Conservation (phyloP, 2,329 filamentous ascomycete species). For the Hypoxylon sp. region DNA sequence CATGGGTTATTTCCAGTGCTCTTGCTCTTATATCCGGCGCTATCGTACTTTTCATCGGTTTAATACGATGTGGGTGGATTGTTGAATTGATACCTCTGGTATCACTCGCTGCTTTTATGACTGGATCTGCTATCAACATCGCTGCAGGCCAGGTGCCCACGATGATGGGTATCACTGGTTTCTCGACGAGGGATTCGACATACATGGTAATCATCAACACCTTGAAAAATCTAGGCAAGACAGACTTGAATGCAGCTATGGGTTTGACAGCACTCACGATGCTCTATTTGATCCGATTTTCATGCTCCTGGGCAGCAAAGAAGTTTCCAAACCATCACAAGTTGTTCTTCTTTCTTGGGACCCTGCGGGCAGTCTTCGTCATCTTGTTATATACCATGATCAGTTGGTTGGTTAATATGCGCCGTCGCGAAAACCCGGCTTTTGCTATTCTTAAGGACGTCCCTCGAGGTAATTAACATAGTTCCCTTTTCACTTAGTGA, state of each 20-base stretch:
- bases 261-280: slow-evolving; percentile 85
- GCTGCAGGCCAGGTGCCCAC: slow-evolving; percentile 84
- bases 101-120: slow-evolving; percentile 96
- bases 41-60: slow-evolving; percentile 83
- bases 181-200: slow-evolving; percentile 82
- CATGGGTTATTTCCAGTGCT: slow-evolving; percentile 81
- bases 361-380: slow-evolving; percentile 90
- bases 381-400: slow-evolving; percentile 94
- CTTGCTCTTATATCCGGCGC: slow-evolving; percentile 83
- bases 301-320: slow-evolving; percentile 76
- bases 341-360: slow-evolving; percentile 90
- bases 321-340: slow-evolving; percentile 79
- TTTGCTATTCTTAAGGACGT: slow-evolving; percentile 84
- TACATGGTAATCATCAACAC: slow-evolving; percentile 89
- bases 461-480: slow-evolving; percentile 73
- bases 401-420: slow-evolving; percentile 85
- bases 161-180: slow-evolving; percentile 82
- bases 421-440: slow-evolving; percentile 72
- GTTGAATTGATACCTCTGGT: slow-evolving; percentile 94
- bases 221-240: slow-evolving; percentile 77
- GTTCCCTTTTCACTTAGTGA: slow-evolving; percentile 18
- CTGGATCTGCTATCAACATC: slow-evolving; percentile 93
- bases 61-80: slow-evolving; percentile 87
- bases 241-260: slow-evolving; percentile 85
- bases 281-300: slow-evolving; percentile 81